A percentile compares a stretch with the other conserved stretches of the same genome.
These are phyloP conservation scores for Stylosanthes scabra DNA, from an alignment of 331 rosid genomes.

Conservation along the genomic window DNA sequence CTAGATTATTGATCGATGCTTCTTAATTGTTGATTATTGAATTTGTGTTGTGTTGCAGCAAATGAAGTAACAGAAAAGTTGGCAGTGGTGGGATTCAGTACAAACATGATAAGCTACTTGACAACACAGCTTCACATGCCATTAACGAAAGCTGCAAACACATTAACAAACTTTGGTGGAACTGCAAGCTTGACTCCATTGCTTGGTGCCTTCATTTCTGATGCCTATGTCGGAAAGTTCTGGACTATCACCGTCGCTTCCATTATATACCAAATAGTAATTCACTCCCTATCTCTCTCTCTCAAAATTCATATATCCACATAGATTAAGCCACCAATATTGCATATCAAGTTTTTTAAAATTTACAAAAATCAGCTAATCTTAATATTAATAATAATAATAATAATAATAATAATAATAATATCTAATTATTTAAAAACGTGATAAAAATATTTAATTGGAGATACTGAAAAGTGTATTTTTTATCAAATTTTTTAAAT, in stretches of 20 bases:
- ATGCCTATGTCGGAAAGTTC: conserved; percentile 79
- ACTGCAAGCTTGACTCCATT: conserved; percentile 91
- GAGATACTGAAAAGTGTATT: no score
- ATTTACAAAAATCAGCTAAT: no score
- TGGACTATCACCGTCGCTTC: conserved; percentile 81
- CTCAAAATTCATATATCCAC: background rate
- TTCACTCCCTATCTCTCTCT: conserved; percentile 28
- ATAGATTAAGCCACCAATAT: no score
- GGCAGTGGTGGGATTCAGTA: conserved; percentile 90
- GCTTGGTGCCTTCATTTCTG: conserved; percentile 88
- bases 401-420: no score
- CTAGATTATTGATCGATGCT: no score
- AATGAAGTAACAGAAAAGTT: conserved; percentile 87
- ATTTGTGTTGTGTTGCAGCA: conserved; percentile 41
- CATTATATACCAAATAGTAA: conserved; percentile 72
- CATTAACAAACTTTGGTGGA: conserved; percentile 82
- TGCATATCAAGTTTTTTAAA: no score
- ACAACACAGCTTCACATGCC: conserved; percentile 89
- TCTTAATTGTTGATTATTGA: no score
- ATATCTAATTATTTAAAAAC: no score
- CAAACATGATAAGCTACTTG: conserved; percentile 90
- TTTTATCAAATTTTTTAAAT: no score
- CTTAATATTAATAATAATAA: no score
- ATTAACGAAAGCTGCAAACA: conserved; percentile 85
- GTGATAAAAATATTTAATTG: no score